phyloP scores from a whole-genome alignment of 805 yeast genomes.

The Candida pseudoglaebosa region DNA sequence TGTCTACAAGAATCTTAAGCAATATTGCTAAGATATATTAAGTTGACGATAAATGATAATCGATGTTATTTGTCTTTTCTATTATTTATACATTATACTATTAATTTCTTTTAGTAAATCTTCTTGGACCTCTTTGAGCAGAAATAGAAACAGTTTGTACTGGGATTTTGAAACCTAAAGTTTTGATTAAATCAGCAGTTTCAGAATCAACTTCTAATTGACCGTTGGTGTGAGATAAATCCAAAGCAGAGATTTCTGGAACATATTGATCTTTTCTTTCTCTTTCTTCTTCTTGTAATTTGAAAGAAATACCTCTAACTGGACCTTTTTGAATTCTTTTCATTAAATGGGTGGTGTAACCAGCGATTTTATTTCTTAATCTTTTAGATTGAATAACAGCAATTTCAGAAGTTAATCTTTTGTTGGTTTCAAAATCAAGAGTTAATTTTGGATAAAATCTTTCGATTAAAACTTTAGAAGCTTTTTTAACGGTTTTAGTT shows the following conservation, averaged over 20 bases:
- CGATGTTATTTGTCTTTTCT: background rate
- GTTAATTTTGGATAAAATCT: slow-evolving; percentile 99
- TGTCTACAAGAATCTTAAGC: no score
- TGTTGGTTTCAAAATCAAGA: slow-evolving; percentile 99
- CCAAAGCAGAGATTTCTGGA: slow-evolving; percentile 99
- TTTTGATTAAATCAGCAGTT: slow-evolving; percentile 91
- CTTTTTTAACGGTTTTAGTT: slow-evolving; percentile 99
- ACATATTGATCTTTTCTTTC: slow-evolving; percentile 99
- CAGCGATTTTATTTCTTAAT: slow-evolving; percentile 99
- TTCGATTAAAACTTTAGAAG: slow-evolving; percentile 99
- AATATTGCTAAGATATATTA: no score
- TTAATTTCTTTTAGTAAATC: slow-evolving; percentile 89
- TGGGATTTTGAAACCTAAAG: slow-evolving; percentile 87
- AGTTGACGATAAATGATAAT: no score
- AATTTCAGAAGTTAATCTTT: slow-evolving; percentile 97
- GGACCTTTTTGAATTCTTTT: slow-evolving; percentile 99
- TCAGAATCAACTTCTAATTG: slow-evolving; percentile 96
- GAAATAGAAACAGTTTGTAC: slow-evolving; percentile 81
- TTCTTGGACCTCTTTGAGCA: slow-evolving; percentile 84
- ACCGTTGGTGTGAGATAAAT: slow-evolving; percentile 92
- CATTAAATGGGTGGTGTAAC: slow-evolving; percentile 99
- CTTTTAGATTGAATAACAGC: slow-evolving; percentile 99
- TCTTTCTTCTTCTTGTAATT: slow-evolving; percentile 99
- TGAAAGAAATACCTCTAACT: slow-evolving; percentile 99
- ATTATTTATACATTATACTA: slow-evolving; percentile 5